phyloP scores from a whole-genome alignment of 2,329 filamentous ascomycete genomes.

The Metarhizium humberi region DNA sequence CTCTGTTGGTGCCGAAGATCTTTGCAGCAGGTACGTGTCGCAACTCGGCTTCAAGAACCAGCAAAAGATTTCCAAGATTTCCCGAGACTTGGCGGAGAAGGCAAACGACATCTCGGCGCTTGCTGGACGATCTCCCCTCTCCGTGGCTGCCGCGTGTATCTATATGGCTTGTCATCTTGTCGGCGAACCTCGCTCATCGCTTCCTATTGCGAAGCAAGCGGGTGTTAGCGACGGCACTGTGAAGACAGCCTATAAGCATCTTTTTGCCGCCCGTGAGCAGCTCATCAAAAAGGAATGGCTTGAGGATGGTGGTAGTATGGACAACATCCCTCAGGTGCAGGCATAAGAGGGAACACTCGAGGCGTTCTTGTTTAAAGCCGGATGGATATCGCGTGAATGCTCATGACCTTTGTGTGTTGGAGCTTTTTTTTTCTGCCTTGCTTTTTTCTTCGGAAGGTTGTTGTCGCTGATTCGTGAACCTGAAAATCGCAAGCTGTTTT shows the following conservation, averaged over 20 bases:
- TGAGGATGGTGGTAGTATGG: constrained; percentile 60
- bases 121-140: constrained; percentile 86
- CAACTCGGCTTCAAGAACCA: constrained; percentile 64
- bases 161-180: constrained; percentile 91
- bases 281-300: constrained; percentile 72
- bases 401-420: not conserved
- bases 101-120: constrained; percentile 71
- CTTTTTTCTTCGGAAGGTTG: not conserved
- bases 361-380: not conserved
- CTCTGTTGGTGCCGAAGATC: constrained; percentile 71
- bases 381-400: not conserved
- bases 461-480: not conserved
- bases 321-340: constrained; percentile 51
- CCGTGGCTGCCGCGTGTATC: constrained; percentile 89
- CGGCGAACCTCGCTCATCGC: constrained; percentile 68
- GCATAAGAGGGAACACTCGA: constrained; percentile 12
- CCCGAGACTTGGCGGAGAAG: constrained; percentile 67
- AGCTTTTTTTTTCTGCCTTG: not conserved
- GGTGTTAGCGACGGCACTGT: constrained; percentile 96
- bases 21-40: constrained; percentile 85
- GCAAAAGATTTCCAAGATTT: constrained; percentile 69
- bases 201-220: constrained; percentile 75
- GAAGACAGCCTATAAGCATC: constrained; percentile 84
- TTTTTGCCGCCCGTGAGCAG: constrained; percentile 65
- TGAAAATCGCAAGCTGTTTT: not conserved